Evolutionary conservation across 352 stramenopile genomes (phyloP).

Genomic region (Phytophthora aleatoria): DNA sequence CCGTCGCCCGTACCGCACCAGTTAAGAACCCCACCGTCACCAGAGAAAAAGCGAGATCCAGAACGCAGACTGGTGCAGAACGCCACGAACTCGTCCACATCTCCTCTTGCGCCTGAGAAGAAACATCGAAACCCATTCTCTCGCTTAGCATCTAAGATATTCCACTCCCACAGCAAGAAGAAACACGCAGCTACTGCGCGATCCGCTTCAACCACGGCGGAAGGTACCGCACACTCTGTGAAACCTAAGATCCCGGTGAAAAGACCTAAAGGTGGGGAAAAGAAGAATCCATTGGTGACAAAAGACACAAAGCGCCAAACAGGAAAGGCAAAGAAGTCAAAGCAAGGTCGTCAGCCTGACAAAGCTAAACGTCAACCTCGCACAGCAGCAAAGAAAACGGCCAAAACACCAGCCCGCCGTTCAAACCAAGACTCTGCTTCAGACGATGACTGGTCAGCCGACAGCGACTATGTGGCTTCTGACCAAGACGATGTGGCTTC

Average conservation of each 20-base stretch:
- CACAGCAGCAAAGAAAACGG: slow-evolving; percentile 6
- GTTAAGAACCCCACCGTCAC: slow-evolving; percentile 18
- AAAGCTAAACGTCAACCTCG: slow-evolving; percentile 10
- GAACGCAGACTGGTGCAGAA: slow-evolving; percentile 12
- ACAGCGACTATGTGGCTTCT: slow-evolving; percentile 25
- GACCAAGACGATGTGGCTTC: slow-evolving; percentile 7
- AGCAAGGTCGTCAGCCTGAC: neutral
- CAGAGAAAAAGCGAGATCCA: slow-evolving; percentile 34
- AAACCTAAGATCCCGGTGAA: slow-evolving; percentile 14
- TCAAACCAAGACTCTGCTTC: slow-evolving; percentile 17
- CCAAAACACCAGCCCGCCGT: neutral
- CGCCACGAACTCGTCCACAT: neutral
- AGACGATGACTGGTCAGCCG: slow-evolving; percentile 9
- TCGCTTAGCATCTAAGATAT: slow-evolving; percentile 39
- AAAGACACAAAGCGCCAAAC: slow-evolving; percentile 3
- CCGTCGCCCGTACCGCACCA: slow-evolving; percentile 15
- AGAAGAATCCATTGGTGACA: slow-evolving; percentile 11
- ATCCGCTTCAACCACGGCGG: slow-evolving; percentile 6
- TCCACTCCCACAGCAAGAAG: slow-evolving; percentile 31
- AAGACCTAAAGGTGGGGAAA: slow-evolving; percentile 4
- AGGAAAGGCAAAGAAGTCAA: slow-evolving; percentile 12
- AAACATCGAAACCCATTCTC: slow-evolving; percentile 35
- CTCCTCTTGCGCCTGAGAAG: slow-evolving; percentile 9
- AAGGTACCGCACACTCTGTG: neutral
- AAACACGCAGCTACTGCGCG: slow-evolving; percentile 10